phyloP scores from a whole-genome alignment of 176 grass and related monocot genomes.

The Metroxylon sagu region DNA sequence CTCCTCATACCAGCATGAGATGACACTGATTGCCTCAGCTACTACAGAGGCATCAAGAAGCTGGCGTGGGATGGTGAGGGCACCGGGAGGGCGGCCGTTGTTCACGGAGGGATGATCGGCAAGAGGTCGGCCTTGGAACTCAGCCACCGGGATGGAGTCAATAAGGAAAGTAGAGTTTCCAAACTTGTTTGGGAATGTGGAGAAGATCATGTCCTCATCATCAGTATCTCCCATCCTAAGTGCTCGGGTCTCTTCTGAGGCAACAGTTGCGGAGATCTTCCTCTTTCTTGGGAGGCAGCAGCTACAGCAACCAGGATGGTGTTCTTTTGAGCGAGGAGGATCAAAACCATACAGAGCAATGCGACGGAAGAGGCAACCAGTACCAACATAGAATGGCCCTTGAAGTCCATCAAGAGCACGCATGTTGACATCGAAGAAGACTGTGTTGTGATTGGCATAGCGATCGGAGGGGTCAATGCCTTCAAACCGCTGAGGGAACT shows the following conservation, averaged over 20 bases:
- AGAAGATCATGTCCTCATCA: slow-evolving; percentile 66
- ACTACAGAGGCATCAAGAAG: slow-evolving; percentile 78
- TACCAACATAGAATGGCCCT: slow-evolving; percentile 91
- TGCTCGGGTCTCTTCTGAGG: slow-evolving; percentile 67
- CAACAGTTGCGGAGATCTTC: slow-evolving; percentile 27
- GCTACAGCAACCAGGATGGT: slow-evolving; percentile 42
- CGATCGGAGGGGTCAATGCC: slow-evolving; percentile 95
- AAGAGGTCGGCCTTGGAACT: slow-evolving; percentile 88
- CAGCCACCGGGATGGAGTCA: slow-evolving; percentile 85
- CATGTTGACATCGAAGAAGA: slow-evolving; percentile 99
- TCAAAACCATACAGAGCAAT: slow-evolving; percentile 93
- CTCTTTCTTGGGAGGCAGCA: slow-evolving; percentile 56
- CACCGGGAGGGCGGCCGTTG: slow-evolving; percentile 76
- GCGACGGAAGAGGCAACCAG: slow-evolving; percentile 95
- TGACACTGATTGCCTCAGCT: slow-evolving; percentile 88
- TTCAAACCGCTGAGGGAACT: slow-evolving; percentile 92
- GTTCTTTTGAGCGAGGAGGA: slow-evolving; percentile 75
- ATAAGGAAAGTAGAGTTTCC: slow-evolving; percentile 91
- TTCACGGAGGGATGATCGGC: slow-evolving; percentile 89
- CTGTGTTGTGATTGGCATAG: slow-evolving; percentile 93
- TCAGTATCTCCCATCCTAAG: slow-evolving; percentile 80
- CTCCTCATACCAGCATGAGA: slow-evolving; percentile 99
- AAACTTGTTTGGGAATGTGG: slow-evolving; percentile 83
- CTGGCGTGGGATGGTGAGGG: slow-evolving; percentile 76
- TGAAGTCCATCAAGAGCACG: slow-evolving; percentile 93